Conservation (phyloP, 2,329 filamentous ascomycete species). For the Aspergillus flavus region DNA sequence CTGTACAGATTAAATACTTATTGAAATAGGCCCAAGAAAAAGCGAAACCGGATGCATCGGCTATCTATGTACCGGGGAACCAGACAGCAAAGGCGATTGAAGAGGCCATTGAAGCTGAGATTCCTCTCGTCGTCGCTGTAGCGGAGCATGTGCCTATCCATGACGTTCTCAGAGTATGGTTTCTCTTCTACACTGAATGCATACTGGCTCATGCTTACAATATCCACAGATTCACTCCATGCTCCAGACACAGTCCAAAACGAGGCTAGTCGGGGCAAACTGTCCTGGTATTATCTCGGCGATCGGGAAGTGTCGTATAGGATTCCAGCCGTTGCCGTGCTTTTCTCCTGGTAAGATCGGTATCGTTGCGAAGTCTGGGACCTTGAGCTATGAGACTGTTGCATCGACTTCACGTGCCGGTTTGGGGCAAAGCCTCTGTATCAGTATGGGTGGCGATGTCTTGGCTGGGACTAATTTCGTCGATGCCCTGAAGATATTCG, state of each 20-base stretch:
- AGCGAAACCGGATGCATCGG: constrained; percentile 74
- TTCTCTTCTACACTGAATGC: neutral
- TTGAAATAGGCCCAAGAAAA: constrained; percentile 63
- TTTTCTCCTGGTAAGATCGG: constrained; percentile 71
- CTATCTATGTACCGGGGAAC: constrained; percentile 77
- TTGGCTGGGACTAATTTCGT: constrained; percentile 73
- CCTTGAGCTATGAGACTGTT: constrained; percentile 78
- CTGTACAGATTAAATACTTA: neutral
- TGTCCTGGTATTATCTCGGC: constrained; percentile 79
- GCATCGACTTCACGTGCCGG: constrained; percentile 73
- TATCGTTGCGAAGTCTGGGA: constrained; percentile 79
- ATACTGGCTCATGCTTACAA: constrained; percentile 10
- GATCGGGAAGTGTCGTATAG: constrained; percentile 68
- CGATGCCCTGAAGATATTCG: constrained; percentile 69
- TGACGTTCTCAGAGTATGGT: constrained; percentile 69
- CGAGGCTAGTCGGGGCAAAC: constrained; percentile 77
- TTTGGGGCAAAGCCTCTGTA: constrained; percentile 74
- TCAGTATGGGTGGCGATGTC: constrained; percentile 77
- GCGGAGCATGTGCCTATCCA: constrained; percentile 79
- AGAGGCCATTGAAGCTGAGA: constrained; percentile 77
- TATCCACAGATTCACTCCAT: constrained; percentile 64
- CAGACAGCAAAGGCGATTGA: constrained; percentile 73
- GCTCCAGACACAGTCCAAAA: constrained; percentile 70
- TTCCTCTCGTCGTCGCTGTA: constrained; percentile 75
- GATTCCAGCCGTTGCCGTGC: constrained; percentile 75